phyloP scores from a whole-genome alignment of 1,284 basidiomycete genomes.

The Cerrena zonata region DNA sequence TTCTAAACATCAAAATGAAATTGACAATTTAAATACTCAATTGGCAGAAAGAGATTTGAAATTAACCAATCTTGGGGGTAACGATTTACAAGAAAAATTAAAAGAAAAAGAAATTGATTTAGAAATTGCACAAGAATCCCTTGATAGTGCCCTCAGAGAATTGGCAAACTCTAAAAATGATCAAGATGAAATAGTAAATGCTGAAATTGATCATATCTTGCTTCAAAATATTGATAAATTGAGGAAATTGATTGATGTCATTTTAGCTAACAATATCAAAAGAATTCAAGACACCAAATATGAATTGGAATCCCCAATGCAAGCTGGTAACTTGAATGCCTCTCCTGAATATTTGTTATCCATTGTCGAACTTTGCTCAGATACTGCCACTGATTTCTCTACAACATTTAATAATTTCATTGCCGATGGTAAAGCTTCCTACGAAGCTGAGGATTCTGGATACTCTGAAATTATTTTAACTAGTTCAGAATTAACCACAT shows the following conservation, averaged over 20 bases:
- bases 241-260: constrained; percentile 89
- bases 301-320: constrained; percentile 91
- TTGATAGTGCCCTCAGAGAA: no score
- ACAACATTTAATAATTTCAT: constrained; percentile 91
- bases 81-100: no score
- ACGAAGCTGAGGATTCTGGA: constrained; percentile 84
- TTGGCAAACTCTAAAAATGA: constrained; percentile 80
- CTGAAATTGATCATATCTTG: constrained; percentile 94
- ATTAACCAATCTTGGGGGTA: no score
- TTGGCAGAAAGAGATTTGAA: no score
- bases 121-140: no score
- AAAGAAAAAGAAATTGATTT: no score
- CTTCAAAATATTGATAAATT: constrained; percentile 97
- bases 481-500: constrained; percentile 94
- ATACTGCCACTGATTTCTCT: constrained; percentile 93
- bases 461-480: constrained; percentile 98
- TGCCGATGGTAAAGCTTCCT: no score
- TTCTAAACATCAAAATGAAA: no score
- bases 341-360: constrained; percentile 97
- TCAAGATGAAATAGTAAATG: constrained; percentile 82
- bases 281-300: constrained; percentile 97
- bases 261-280: constrained; percentile 46
- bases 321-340: constrained; percentile 89
- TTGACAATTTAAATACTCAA: no score
- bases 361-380: constrained; percentile 94